Base-by-base conservation (phyloP, 345 rosid genomes). In the Camelina laxa region DNA sequence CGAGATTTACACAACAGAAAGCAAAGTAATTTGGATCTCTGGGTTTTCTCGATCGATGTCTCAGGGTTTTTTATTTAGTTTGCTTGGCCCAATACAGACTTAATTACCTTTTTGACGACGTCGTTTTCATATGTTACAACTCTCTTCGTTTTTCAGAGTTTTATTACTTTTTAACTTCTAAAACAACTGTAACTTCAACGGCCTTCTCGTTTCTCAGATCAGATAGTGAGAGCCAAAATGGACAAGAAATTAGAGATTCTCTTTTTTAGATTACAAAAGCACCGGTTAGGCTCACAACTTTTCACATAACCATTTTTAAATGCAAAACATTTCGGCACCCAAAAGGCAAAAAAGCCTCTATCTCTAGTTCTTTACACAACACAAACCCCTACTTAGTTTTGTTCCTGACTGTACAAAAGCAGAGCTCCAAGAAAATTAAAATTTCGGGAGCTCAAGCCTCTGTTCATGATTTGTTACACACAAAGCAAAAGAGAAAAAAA, bases 351-450 rank as follows among this genome's bases (percentile, higher is more conserved):
- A 35, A 59, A 76, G 15, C 50, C 50, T 42, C 63, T 60, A 75
- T 69, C 66, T 70, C 62, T 70, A 55, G 9, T 76, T 47, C 72
- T 77, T 67, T 70, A 77, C 80, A 70, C 76, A 77, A 39, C 15
- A 64, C 72, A 77, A 77, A 57, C 7, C 30, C 62, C 61, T 70
- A 70, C 49, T 6, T 57, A 31, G 44, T 65, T 65, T 58, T 57
- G 76, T 71, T 70, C 48, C 30, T 41, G 56, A 71, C 76, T 77
- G 19, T 77, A 70, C 80, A 64, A 64, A 70, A 76, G 72, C 72
- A 38, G 16, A 58, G 56, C 62, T 65, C 71, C 80, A 47, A 57
- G 42, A 70, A 64, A 56, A 57, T 14, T 21, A 69, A 70, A 76
- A 55, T 63, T 39, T 71, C 56, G 49, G 47, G 30, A 65, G 67